Evolutionary conservation across 257 asterid species (phyloP).

Genomic region (Solanum tarapatanum): DNA sequence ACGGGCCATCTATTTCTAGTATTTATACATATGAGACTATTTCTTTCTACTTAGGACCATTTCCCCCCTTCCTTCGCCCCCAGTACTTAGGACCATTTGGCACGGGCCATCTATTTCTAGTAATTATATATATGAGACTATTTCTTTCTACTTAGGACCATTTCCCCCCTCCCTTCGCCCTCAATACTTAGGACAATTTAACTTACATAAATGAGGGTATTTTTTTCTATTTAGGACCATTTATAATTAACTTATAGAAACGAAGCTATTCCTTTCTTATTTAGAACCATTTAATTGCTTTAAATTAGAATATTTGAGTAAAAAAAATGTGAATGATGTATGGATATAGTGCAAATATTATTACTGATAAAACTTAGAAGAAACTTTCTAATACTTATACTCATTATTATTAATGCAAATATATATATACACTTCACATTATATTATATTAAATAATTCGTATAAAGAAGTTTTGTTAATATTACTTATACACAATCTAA

Average conservation of each 20-base stretch:
- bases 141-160: not conserved
- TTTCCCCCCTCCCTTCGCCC: fast-evolving
- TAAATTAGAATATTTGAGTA: not conserved
- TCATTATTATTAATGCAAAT: not conserved
- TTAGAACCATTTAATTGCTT: not conserved
- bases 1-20: too few species aligned
- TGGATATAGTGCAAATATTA: not conserved
- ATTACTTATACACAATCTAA: too few species aligned
- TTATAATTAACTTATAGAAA: not conserved
- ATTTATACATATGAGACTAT: not conserved
- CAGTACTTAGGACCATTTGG: too few species aligned
- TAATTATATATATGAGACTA: not conserved
- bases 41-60: not conserved
- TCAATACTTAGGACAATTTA: not conserved
- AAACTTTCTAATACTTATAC: not conserved
- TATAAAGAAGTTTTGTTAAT: not conserved
- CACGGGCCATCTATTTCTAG: too few species aligned
- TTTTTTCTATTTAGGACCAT: not conserved
- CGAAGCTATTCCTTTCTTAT: not conserved
- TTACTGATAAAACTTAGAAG: not conserved
- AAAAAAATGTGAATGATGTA: not conserved
- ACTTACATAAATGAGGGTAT: not conserved
- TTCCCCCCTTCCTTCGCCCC: too few species aligned
- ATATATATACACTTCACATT: not conserved
- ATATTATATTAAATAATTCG: too few species aligned